Evolutionary conservation across 2,329 filamentous ascomycete species (phyloP).

Genomic region (Akanthomyces uredinophilus): DNA sequence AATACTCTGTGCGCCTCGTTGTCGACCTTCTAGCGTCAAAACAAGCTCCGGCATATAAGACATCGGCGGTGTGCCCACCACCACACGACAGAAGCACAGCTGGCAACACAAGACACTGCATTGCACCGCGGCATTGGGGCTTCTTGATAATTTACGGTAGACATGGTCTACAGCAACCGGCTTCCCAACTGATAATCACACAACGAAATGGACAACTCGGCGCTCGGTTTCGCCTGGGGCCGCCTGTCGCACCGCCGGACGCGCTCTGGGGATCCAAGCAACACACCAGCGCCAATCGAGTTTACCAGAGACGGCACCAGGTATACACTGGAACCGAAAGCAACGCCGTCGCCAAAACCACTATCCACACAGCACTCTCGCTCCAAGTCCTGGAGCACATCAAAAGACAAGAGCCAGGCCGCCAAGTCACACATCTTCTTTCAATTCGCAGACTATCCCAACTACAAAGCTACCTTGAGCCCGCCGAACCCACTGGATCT

Average conservation of each 20-base stretch:
- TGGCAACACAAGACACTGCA: neutral
- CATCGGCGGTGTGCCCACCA: constrained; percentile 7
- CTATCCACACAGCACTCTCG: neutral
- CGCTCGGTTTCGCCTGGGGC: constrained; percentile 8
- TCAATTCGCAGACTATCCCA: neutral
- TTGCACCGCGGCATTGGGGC: neutral
- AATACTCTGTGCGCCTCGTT: neutral
- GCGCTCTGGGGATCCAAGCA: constrained; percentile 3
- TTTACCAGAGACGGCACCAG: constrained; percentile 8
- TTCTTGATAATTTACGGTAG: neutral
- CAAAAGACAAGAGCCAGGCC: neutral
- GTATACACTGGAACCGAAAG: neutral
- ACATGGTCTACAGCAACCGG: constrained; percentile 1
- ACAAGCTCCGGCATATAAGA: constrained; percentile 1
- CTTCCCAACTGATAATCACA: neutral
- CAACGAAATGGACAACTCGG: constrained; percentile 1
- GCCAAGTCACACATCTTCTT: neutral
- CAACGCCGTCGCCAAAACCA: neutral
- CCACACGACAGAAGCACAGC: neutral
- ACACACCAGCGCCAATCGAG: neutral
- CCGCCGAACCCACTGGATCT: constrained; percentile 1
- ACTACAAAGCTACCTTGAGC: neutral
- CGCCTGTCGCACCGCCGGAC: constrained; percentile 9
- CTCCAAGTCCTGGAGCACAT: constrained; percentile 7
- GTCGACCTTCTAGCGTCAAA: neutral